A percentile compares a stretch with the other conserved stretches of the same genome.
Conservation (phyloP, 306 rosid species). For the Acacia confusa region DNA sequence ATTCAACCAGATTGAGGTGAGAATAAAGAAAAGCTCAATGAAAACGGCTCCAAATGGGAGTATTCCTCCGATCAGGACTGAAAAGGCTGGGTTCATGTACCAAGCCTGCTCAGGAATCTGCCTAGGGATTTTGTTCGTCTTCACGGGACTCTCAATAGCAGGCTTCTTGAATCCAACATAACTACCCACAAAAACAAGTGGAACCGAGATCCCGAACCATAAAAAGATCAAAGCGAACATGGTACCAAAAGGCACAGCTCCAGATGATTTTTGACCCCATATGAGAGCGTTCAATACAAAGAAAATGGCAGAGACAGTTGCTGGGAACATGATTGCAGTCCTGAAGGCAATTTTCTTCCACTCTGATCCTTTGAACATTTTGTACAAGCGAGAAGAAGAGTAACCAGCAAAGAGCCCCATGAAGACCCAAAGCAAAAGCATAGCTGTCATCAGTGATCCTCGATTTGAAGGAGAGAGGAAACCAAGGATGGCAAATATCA, state of each 20-base stretch:
- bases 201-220: conserved; percentile 99
- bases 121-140: conserved; percentile 97
- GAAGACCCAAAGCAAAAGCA: conserved; percentile 97
- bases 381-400: conserved; percentile 82
- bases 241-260: conserved; percentile 98
- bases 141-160: conserved; percentile 95
- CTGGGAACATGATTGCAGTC: conserved; percentile 84
- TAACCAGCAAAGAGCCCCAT: conserved; percentile 97
- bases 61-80: conserved; percentile 92
- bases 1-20: conserved; percentile 97
- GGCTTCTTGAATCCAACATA: conserved; percentile 96
- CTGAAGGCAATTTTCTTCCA: conserved; percentile 88
- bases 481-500: conserved; percentile 95
- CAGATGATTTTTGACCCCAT: conserved; percentile 98
- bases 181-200: conserved; percentile 91
- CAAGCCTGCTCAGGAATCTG: conserved; percentile 99
- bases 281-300: conserved; percentile 74
- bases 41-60: conserved; percentile 97
- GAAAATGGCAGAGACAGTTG: conserved; percentile 67
- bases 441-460: conserved; percentile 97
- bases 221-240: conserved; percentile 93
- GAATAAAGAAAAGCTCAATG: conserved; percentile 97
- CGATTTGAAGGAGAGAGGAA: conserved; percentile 98
- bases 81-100: conserved; percentile 95
- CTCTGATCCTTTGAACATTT: conserved; percentile 90